A percentile compares a stretch with the other conserved stretches of the same genome.
Evolutionary conservation across 768 basidiomycete genomes (phyloP).

Genomic region (Termitomyces sp.): DNA sequence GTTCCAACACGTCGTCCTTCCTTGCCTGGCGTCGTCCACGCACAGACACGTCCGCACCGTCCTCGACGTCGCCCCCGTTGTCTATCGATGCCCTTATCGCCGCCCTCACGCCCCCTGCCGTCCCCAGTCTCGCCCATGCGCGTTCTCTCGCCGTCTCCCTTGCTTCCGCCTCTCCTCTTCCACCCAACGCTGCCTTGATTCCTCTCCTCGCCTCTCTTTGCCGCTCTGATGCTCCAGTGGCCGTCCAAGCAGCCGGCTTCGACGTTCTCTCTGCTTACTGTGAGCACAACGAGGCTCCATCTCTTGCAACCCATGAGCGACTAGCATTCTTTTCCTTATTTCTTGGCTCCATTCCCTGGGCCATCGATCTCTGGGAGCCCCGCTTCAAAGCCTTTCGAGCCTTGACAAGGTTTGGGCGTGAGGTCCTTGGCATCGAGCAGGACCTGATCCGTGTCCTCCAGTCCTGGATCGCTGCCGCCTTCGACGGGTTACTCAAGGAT

Average conservation of each 20-base stretch:
- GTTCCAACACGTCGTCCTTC: conserved; percentile 31
- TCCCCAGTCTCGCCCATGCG: conserved; percentile 64
- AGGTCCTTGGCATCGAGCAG: conserved; percentile 61
- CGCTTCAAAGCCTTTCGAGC: conserved; percentile 64
- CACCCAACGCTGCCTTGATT: conserved; percentile 45
- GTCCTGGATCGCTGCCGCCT: conserved; percentile 45
- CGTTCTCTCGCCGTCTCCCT: conserved; percentile 51
- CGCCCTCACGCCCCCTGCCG: conserved; percentile 47
- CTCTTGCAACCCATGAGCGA: conserved; percentile 50
- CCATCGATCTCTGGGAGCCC: conserved; percentile 64
- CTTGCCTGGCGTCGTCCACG: conserved; percentile 24
- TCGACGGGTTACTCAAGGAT: neutral
- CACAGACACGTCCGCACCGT: conserved; percentile 10
- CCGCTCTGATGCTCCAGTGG: conserved; percentile 40
- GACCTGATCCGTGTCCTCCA: conserved; percentile 50
- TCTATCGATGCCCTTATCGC: conserved; percentile 37
- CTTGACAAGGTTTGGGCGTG: conserved; percentile 54
- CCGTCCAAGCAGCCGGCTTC: conserved; percentile 62
- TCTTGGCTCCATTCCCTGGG: conserved; percentile 47
- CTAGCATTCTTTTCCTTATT: conserved; percentile 64
- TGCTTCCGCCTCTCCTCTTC: conserved; percentile 47
- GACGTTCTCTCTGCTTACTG: conserved; percentile 70
- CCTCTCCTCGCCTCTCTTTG: conserved; percentile 63
- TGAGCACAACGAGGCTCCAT: conserved; percentile 47
- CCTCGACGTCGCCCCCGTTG: conserved; percentile 24